phyloP scores from a whole-genome alignment of 2,329 filamentous ascomycete genomes.

The Diplodia intermedia region DNA sequence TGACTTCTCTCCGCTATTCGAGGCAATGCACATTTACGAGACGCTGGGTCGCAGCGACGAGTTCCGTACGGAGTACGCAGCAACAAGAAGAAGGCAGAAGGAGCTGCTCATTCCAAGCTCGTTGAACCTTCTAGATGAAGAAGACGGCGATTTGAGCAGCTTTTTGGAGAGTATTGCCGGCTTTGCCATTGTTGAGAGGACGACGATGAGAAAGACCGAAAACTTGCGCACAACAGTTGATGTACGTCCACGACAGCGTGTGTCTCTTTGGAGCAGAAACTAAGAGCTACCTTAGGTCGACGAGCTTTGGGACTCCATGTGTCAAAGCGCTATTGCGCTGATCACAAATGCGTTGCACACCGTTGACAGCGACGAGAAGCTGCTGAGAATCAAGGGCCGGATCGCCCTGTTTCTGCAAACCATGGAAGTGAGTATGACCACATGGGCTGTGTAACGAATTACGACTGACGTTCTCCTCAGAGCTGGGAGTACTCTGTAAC shows the following conservation, averaged over 20 bases:
- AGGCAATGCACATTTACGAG: slow-evolving; percentile 95
- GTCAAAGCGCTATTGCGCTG: slow-evolving; percentile 80
- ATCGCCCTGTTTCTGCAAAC: slow-evolving; percentile 96
- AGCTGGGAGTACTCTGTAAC: slow-evolving; percentile 89
- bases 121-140: slow-evolving; percentile 79
- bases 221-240: slow-evolving; percentile 83
- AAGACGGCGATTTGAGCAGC: slow-evolving; percentile 85
- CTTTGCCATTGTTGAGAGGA: slow-evolving; percentile 95
- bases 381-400: slow-evolving; percentile 94
- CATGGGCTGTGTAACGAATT: slow-evolving; percentile 26
- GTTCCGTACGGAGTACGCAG: slow-evolving; percentile 90
- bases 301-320: slow-evolving; percentile 98
- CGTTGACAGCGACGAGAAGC: slow-evolving; percentile 84
- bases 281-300: slow-evolving; percentile 68
- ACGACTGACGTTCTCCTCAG: slow-evolving; percentile 50
- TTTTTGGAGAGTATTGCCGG: slow-evolving; percentile 92
- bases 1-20: slow-evolving; percentile 92
- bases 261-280: slow-evolving; percentile 2
- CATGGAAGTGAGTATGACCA: slow-evolving; percentile 74
- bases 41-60: slow-evolving; percentile 91
- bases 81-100: slow-evolving; percentile 87
- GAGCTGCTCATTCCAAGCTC: slow-evolving; percentile 82
- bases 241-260: slow-evolving; percentile 57
- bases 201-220: slow-evolving; percentile 85
- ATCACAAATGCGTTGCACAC: slow-evolving; percentile 79